phyloP scores from a whole-genome alignment of 805 yeast species.

The Komagataella pastoris region DNA sequence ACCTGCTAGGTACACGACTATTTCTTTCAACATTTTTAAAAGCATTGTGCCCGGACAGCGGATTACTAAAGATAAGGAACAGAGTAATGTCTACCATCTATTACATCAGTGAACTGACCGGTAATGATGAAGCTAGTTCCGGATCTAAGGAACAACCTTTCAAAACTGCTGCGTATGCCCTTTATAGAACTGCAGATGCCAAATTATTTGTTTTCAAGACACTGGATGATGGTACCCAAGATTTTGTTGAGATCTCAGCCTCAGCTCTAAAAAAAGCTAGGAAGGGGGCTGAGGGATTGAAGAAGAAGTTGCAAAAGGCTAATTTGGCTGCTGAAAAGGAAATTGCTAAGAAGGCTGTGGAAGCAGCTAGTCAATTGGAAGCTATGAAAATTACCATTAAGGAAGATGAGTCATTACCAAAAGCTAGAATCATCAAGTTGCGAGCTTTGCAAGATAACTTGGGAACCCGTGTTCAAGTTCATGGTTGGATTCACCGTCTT shows the following conservation, averaged over 20 bases:
- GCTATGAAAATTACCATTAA: slow-evolving; percentile 64
- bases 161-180: slow-evolving; percentile 76
- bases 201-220: slow-evolving; percentile 49
- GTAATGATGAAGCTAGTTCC: slow-evolving; percentile 47
- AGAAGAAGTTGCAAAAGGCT: slow-evolving; percentile 65
- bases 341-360: slow-evolving; percentile 50
- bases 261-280: slow-evolving; percentile 92
- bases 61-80: neutral
- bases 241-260: slow-evolving; percentile 66
- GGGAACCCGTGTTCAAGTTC: slow-evolving; percentile 61
- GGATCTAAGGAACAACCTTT: slow-evolving; percentile 67
- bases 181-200: slow-evolving; percentile 34
- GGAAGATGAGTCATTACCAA: slow-evolving; percentile 64
- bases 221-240: slow-evolving; percentile 39
- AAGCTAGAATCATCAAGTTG: slow-evolving; percentile 58
- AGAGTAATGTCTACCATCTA: slow-evolving; percentile 13
- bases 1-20: neutral
- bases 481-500: slow-evolving; percentile 95
- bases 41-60: neutral
- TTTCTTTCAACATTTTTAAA: neutral
- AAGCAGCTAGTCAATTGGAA: slow-evolving; percentile 63
- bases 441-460: slow-evolving; percentile 35
- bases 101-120: slow-evolving; percentile 65
- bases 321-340: slow-evolving; percentile 39
- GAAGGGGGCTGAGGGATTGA: slow-evolving; percentile 87